A percentile compares a stretch with the other conserved stretches of the same genome.
phyloP scores from a whole-genome alignment of 352 stramenopile genomes.

The Pythium folliculosum region DNA sequence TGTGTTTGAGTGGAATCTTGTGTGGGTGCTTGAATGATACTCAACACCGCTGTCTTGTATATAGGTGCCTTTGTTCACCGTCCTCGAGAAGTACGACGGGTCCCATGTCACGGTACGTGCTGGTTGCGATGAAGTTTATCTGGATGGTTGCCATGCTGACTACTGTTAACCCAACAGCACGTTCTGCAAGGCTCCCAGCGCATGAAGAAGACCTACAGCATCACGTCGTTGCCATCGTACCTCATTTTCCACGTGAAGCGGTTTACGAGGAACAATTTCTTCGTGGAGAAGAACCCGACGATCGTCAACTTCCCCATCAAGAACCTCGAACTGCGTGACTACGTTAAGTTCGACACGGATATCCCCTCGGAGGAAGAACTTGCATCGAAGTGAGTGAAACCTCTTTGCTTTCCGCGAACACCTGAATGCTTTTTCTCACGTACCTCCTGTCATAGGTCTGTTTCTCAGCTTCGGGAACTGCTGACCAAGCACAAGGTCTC shows the following conservation, averaged over 20 bases:
- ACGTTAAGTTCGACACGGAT: constrained; percentile 61
- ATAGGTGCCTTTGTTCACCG: constrained; percentile 95
- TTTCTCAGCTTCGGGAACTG: constrained; percentile 17
- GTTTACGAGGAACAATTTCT: constrained; percentile 98
- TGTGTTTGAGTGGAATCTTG: not conserved
- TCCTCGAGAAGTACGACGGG: constrained; percentile 98
- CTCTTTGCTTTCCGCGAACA: not conserved
- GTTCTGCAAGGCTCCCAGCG: constrained; percentile 80
- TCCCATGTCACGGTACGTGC: constrained; percentile 60
- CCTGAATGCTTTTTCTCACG: not conserved
- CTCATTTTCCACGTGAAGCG: constrained; percentile 97
- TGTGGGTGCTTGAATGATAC: not conserved
- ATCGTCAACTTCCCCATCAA: constrained; percentile 99
- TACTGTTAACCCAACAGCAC: constrained; percentile 43
- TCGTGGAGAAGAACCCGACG: constrained; percentile 99
- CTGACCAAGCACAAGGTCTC: constrained; percentile 18
- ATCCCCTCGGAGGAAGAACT: constrained; percentile 61
- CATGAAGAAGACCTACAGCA: constrained; percentile 91
- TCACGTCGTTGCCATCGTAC: constrained; percentile 93
- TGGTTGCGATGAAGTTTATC: not conserved
- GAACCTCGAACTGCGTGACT: constrained; percentile 96
- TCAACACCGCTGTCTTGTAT: not conserved
- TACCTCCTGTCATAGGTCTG: not conserved
- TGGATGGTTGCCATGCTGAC: not conserved
- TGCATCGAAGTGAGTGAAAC: constrained; percentile 31